Evolutionary conservation across 352 stramenopile species (phyloP).

Genomic region (Globisporangium alternatum): DNA sequence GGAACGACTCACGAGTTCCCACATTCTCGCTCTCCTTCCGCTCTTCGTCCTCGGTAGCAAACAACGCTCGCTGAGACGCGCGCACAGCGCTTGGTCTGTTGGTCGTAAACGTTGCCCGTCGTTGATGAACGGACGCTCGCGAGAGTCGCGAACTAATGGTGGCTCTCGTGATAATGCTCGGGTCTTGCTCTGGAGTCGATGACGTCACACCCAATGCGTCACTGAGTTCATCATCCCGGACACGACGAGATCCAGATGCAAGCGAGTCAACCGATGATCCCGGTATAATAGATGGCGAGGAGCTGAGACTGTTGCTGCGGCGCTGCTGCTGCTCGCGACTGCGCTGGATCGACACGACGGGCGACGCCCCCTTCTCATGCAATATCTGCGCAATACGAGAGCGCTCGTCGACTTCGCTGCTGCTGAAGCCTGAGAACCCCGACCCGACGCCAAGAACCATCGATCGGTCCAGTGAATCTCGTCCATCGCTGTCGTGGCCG

Average conservation of each 20-base stretch:
- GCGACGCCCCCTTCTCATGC: slow-evolving; percentile 7
- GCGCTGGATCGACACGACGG: slow-evolving; percentile 15
- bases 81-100: neutral
- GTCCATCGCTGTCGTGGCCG: neutral
- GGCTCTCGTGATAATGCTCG: neutral
- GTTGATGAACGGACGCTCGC: neutral
- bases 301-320: slow-evolving; percentile 16
- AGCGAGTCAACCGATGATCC: neutral
- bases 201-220: slow-evolving; percentile 44
- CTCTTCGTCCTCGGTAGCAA: slow-evolving; percentile 10
- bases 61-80: slow-evolving; percentile 12
- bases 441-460: slow-evolving; percentile 37
- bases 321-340: neutral
- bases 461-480: slow-evolving; percentile 47
- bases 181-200: slow-evolving; percentile 8
- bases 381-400: slow-evolving; percentile 12
- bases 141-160: neutral
- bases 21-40: slow-evolving; percentile 1
- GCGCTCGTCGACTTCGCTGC: slow-evolving; percentile 7
- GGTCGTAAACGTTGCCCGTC: neutral
- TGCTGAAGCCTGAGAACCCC: slow-evolving; percentile 31
- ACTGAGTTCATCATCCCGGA: slow-evolving; percentile 54
- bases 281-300: slow-evolving; percentile 26
- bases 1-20: neutral
- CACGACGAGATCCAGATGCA: slow-evolving; percentile 16